phyloP scores from a whole-genome alignment of 2,329 filamentous ascomycete genomes.

The Fusarium anguioides region DNA sequence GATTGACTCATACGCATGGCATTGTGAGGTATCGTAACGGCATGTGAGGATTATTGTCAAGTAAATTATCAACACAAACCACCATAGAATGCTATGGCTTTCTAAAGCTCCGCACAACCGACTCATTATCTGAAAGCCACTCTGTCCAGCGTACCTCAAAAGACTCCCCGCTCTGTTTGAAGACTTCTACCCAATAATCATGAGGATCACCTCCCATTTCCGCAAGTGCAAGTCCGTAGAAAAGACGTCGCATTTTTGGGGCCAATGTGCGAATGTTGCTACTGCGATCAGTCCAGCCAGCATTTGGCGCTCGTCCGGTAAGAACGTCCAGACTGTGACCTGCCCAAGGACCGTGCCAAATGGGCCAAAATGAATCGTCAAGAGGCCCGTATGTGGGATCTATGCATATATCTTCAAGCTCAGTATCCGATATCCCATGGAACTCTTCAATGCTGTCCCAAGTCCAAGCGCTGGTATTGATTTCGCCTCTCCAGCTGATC shows the following conservation, averaged over 20 bases:
- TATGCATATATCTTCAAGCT: background rate
- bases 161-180: background rate
- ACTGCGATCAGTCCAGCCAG: conserved; percentile 8
- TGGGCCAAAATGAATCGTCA: background rate
- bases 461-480: background rate
- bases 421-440: background rate
- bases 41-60: too few species aligned
- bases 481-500: conserved; percentile 13
- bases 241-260: background rate
- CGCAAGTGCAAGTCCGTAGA: background rate
- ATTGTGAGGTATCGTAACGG: too few species aligned
- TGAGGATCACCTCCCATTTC: background rate
- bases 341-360: conserved; percentile 13
- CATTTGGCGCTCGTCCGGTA: background rate
- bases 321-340: conserved; percentile 15
- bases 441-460: conserved; percentile 8
- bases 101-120: too few species aligned
- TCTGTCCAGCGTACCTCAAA: background rate
- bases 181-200: background rate
- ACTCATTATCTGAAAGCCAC: background rate
- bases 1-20: too few species aligned
- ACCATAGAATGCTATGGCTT: too few species aligned
- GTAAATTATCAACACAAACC: too few species aligned
- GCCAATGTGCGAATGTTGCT: background rate
- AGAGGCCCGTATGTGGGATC: background rate